Evolutionary conservation across 495 filamentous ascomycete genomes (phyloP), one percentile per base, ranked within the genome.

Genomic region (Neurospora terricola): DNA sequence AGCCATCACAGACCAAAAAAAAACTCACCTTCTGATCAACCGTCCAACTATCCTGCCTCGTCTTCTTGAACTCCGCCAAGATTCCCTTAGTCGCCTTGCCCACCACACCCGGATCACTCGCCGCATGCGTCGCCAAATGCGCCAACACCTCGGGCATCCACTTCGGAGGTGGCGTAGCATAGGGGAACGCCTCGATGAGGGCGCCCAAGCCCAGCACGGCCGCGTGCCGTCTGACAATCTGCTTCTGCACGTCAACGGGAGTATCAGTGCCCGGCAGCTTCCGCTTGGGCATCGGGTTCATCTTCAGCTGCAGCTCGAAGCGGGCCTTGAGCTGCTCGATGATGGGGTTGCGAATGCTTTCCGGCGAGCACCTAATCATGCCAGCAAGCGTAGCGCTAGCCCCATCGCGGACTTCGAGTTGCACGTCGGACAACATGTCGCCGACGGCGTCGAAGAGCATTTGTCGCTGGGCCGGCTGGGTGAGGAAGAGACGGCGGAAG

Each of bases 1-100:
- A 34, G 8, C 36, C 10, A 27, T 8, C 27, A 5, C 30, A 59
- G 18, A 21, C n/a, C n/a, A 62, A 38, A 27, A 38, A 6, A n/a
- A 43, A 48, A 75, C 86, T 78, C 78, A 97, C 96, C 92, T 97
- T 98, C 72, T 96, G 91, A 86, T 99, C 96, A 59, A 96, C 93
- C 78, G 92, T 90, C 96, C 96, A 99, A 76, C 95, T 99, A 86
- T 99, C 96, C 82, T 98, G 96, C 81, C 96, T 91, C 69, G 96
- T 98, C 88, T 98, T 99, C 84, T 99, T 99, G 81, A 99, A 99
- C 76, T 99, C 96, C 66, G 94, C 94, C 75, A 99, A 85, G 12
- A 97, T 94, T 23, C 87, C 89, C 87, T 99, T 99, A n/a, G 97
- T 96, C 74, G 96, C 97, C 80, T 96, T 96, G 7, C 96, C 96